These are phyloP conservation scores for Xylaria multiplex DNA, from an alignment of 2,329 filamentous ascomycete species.

Conservation along the genomic window DNA sequence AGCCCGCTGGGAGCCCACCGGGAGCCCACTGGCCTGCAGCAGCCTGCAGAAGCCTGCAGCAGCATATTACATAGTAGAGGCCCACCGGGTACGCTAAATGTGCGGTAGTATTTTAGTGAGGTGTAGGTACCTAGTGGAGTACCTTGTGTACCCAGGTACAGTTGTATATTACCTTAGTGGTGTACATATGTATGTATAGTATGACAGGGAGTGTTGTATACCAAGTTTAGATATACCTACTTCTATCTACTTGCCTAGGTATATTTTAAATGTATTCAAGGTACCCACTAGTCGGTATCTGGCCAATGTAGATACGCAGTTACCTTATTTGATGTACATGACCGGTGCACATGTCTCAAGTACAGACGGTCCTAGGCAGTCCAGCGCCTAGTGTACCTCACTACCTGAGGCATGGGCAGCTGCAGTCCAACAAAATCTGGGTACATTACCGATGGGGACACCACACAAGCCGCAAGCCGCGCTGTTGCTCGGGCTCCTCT, in stretches of 20 bases:
- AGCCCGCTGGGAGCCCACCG: conserved; percentile 11
- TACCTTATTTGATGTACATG: not conserved
- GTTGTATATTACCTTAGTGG: too few relatives aligned
- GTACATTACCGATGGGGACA: conserved; percentile 34
- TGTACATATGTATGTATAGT: not conserved
- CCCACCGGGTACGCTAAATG: not conserved
- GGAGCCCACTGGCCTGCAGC: conserved; percentile 22
- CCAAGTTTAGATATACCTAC: not conserved
- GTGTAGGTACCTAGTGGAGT: not conserved
- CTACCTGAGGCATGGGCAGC: conserved; percentile 21
- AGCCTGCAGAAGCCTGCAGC: not conserved
- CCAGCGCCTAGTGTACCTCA: conserved; percentile 3
- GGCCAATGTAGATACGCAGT: too few relatives aligned
- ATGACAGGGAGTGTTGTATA: not conserved
- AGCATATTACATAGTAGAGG: conserved; percentile 4
- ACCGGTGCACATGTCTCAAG: not conserved
- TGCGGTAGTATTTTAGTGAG: not conserved
- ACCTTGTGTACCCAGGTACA: not conserved
- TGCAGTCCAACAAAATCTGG: conserved; percentile 38
- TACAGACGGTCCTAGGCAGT: not conserved
- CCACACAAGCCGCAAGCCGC: conserved; percentile 27
- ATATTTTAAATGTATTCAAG: too few relatives aligned
- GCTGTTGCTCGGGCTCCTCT: conserved; percentile 37
- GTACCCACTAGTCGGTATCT: too few relatives aligned
- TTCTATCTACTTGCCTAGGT: too few relatives aligned